Evolutionary conservation across 805 yeast species (phyloP), one percentile per base, ranked within the genome.

Genomic region (Pachysolen tannophilus): DNA sequence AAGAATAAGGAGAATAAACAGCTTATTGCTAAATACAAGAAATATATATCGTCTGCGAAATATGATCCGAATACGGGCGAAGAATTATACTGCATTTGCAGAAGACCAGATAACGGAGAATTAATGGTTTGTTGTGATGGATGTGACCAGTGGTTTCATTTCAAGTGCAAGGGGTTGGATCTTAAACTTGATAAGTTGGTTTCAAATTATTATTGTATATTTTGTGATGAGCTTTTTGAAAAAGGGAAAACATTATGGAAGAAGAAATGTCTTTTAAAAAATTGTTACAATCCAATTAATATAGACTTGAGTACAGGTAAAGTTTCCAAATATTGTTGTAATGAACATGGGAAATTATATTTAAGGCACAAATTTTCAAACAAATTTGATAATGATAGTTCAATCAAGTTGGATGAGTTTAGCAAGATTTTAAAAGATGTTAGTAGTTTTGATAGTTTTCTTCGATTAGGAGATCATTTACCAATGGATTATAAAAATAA

Each of bases 141-240:
- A 5, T 88, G 97, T 57, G 95, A 86, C 49, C 95, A 85, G 39
- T 88, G 97, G 97, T 88, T 69, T 51, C 97, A 88, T 56, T 84
- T 87, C 55, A 61, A 60, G 30, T 88, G 97, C 52, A 72, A 87
- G 68, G 67, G 67, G 34, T 51, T 86, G 25, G 66, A 76, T 34
- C 53, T 52, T 7, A 56, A 62, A 35, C 69, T 68, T 47, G 66
- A 72, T 38, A 63, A 67, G 26, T 60, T 86, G 33, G 77, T 86
- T 8, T 65, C 71, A 31, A 69, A 70, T 36, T 87, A 70, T 49
- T 81, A 63, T 50, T 87, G 97, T 50, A 80, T 81, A 8, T 74
- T 76, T 39, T 87, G 96, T 53, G 72, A 69, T 35, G 52, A 23
- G 54, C 53, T 39, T 52, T 63, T 41, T 63, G 75, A 48, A 20